Conservation (phyloP, 1,284 basidiomycete species). For the Phlebopus sp. region DNA sequence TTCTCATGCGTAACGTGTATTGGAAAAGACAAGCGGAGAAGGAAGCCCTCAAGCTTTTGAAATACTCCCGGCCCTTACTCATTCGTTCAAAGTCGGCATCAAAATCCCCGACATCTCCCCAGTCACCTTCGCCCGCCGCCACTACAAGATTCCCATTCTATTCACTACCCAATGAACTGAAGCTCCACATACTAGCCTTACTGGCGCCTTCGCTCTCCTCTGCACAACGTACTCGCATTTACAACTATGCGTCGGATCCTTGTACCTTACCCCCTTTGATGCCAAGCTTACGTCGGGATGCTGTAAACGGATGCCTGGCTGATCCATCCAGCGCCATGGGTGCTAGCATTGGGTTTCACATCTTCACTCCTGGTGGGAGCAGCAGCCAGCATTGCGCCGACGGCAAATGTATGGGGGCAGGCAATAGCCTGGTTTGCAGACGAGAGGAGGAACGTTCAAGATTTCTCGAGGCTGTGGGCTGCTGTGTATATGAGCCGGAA, state of each 20-base stretch:
- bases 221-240: slow-evolving; percentile 54
- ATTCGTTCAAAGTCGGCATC: slow-evolving; percentile 29
- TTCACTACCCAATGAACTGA: slow-evolving; percentile 57
- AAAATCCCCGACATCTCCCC: slow-evolving; percentile 5
- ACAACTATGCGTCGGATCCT: slow-evolving; percentile 49
- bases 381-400: slow-evolving; percentile 27
- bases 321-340: slow-evolving; percentile 34
- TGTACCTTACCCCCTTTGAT: slow-evolving; percentile 54
- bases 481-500: slow-evolving; percentile 45
- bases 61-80: slow-evolving; percentile 49
- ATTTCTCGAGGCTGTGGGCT: slow-evolving; percentile 48
- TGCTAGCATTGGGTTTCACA: slow-evolving; percentile 10
- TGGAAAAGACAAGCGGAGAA: slow-evolving; percentile 44
- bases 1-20: slow-evolving; percentile 47
- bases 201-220: slow-evolving; percentile 57
- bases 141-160: slow-evolving; percentile 37
- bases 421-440: slow-evolving; percentile 38
- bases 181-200: slow-evolving; percentile 55
- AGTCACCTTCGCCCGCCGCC: slow-evolving; percentile 15
- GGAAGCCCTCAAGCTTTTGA: slow-evolving; percentile 52
- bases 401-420: slow-evolving; percentile 36
- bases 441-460: slow-evolving; percentile 40
- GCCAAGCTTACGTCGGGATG: slow-evolving; percentile 29
- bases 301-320: slow-evolving; percentile 28
- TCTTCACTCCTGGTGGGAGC: slow-evolving; percentile 3